Percentiles rank a stretch among this genome's conserved stretches.
phyloP scores from a whole-genome alignment of 495 filamentous ascomycete species.

The Aspergillus incahuasiensis region DNA sequence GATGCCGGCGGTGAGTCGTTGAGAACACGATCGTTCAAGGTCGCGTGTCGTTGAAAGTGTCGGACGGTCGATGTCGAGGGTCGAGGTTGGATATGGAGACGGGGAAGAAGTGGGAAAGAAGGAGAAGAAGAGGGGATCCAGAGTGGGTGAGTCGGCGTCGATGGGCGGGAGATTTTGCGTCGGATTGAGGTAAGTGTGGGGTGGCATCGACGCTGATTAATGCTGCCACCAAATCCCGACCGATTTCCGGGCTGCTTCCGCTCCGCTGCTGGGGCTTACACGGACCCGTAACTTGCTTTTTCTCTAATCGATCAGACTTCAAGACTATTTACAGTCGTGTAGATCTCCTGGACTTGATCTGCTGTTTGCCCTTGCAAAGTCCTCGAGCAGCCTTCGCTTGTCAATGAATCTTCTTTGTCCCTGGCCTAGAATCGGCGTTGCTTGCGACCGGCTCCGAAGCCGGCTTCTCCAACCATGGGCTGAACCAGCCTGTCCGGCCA shows the following conservation, averaged over 20 bases:
- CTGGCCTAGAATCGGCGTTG: not conserved
- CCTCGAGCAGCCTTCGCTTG: not conserved
- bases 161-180: constrained; percentile 3
- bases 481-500: not conserved
- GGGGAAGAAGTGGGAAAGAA: constrained; percentile 1
- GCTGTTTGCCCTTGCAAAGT: not conserved
- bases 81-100: not conserved
- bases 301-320: too few species aligned
- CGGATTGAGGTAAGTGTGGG: constrained; percentile 8
- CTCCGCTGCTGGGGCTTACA: not conserved
- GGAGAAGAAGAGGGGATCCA: constrained; percentile 11
- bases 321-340: too few species aligned
- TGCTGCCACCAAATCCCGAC: not conserved
- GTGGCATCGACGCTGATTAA: not conserved
- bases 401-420: not conserved
- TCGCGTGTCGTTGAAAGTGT: not conserved
- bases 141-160: constrained; percentile 5
- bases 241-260: not conserved
- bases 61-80: not conserved
- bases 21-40: not conserved
- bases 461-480: not conserved
- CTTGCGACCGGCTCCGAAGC: constrained; percentile 2
- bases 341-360: too few species aligned
- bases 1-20: constrained; percentile 1
- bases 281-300: not conserved